Percentiles rank a stretch among this genome's conserved stretches.
Conservation (phyloP, 495 filamentous ascomycete genomes). For the Platismatia glauca region DNA sequence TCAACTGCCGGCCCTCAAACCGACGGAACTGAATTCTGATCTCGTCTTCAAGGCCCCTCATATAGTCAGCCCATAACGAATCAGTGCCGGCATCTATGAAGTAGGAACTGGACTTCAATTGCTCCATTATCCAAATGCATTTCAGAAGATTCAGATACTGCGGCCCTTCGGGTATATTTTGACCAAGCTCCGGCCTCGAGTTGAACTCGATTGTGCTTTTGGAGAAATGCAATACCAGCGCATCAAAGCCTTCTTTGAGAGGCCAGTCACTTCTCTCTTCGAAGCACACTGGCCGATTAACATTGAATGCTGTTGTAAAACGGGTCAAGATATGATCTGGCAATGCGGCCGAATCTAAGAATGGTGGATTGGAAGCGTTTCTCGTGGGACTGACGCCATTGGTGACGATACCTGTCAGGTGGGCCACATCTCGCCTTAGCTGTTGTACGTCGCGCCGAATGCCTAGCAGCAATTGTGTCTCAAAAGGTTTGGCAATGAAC, state of each 20-base stretch:
- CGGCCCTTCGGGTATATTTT: slow-evolving; percentile 15
- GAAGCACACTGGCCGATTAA: slow-evolving; percentile 4
- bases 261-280: slow-evolving; percentile 2
- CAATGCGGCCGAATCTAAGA: slow-evolving; percentile 4
- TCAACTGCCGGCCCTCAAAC: slow-evolving; percentile 9
- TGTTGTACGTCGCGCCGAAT: slow-evolving; percentile 19
- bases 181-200: slow-evolving; percentile 6
- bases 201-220: slow-evolving; percentile 24
- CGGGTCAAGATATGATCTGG: slow-evolving; percentile 10
- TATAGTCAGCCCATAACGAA: slow-evolving; percentile 17
- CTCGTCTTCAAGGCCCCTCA: slow-evolving; percentile 11
- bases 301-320: slow-evolving; percentile 7
- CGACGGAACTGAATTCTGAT: slow-evolving; percentile 11
- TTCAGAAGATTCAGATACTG: slow-evolving; percentile 25
- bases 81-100: slow-evolving; percentile 2
- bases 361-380: neutral
- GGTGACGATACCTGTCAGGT: slow-evolving; percentile 15
- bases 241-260: slow-evolving; percentile 20
- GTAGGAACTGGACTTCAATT: slow-evolving; percentile 1
- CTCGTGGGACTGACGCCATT: neutral
- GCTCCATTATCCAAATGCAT: slow-evolving; percentile 18
- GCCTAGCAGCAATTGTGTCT: slow-evolving; percentile 19
- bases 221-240: slow-evolving; percentile 22
- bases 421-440: slow-evolving; percentile 17
- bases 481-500: slow-evolving; percentile 22